Base-by-base conservation (phyloP, 2,329 filamentous ascomycete genomes). In the Phoma herbarum region DNA sequence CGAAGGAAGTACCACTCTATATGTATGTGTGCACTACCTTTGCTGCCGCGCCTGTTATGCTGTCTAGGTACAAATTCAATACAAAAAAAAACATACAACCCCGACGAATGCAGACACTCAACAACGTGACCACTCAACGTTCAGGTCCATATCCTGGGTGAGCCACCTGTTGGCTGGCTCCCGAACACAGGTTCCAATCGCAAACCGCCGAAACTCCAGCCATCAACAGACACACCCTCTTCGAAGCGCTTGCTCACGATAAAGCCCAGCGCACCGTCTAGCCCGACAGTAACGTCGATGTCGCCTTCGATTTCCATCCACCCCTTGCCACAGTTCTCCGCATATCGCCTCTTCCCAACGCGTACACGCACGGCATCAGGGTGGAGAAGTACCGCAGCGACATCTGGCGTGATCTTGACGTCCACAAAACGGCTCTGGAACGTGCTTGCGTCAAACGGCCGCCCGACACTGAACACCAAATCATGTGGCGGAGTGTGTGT, bases 201-300 rank as follows among this genome's bases (percentile, higher is more conserved):
- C 33, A 78, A 73, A 1, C 76, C 76, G 0, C 76, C 76, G 66
- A 78, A 78, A 51, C 69, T 76, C 75, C 75, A 78, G 0, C 76
- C 76, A 60, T 73, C 73, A 1, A 77, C 63, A 31, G 53, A 58
- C 9, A 67, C 63, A 3, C 66, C 74, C 58, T 77, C 68, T 48
- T 73, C 61, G 29, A 58, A 78, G 52, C 60, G 73, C 62, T 71
- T 75, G 49, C 66, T 78, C 28, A 78, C 61, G 16, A 77, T 63
- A 57, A 78, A 74, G 0, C 76, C 76, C 39, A 78, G 46, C 29
- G 70, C 72, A 1, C 76, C 76, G 57, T 78, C 75, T 2, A 78
- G 49, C 0, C 75, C 76, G 3, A 78, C 76, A 49, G 61, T 68
- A 2, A 77, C 67, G 25, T 75, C 72, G 8, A 75, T 63, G 63